These are phyloP conservation scores for Geopyxis carbonaria DNA, from an alignment of 495 filamentous ascomycete species.

Conservation along the genomic window DNA sequence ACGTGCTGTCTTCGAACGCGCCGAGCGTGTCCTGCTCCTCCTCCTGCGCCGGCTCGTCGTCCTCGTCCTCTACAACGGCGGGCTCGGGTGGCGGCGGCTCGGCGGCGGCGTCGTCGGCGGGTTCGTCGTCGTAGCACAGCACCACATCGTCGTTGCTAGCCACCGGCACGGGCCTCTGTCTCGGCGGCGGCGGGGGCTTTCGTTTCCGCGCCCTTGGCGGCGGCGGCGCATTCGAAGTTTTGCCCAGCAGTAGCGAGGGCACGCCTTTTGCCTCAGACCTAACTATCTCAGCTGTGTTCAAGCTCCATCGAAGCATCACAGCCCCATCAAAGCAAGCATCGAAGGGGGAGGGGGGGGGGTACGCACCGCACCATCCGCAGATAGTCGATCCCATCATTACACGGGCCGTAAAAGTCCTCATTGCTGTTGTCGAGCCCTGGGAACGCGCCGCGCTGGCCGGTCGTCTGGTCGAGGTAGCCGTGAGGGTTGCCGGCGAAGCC, in stretches of 20 bases:
- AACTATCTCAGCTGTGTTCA: conserved; percentile 16
- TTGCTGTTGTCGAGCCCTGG: conserved; percentile 51
- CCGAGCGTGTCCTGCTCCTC: conserved; percentile 2
- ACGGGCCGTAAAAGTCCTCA: conserved; percentile 39
- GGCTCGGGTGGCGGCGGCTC: conserved; percentile 17
- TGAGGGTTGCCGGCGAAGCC: conserved; percentile 9
- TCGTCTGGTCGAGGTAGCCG: conserved; percentile 44
- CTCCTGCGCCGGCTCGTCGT: conserved; percentile 13
- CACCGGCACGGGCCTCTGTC: conserved; percentile 11
- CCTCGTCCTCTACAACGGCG: too few relatives aligned
- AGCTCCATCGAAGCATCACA: conserved; percentile 24
- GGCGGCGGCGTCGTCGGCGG: conserved; percentile 9
- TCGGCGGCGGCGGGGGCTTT: background rate
- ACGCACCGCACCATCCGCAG: conserved; percentile 66
- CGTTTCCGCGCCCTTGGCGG: background rate
- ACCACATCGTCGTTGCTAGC: conserved; percentile 13
- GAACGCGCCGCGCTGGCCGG: conserved; percentile 61
- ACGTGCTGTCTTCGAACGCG: conserved; percentile 3
- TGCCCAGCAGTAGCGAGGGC: conserved; percentile 40
- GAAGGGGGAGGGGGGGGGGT: conserved; percentile 8
- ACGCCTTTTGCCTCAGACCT: conserved; percentile 57
- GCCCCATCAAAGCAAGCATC: conserved; percentile 11
- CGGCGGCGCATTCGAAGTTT: conserved; percentile 9
- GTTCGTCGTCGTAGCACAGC: conserved; percentile 9
- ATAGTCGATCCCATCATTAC: conserved; percentile 52